Conservation (phyloP, 2,329 filamentous ascomycete species). For the Aspergillus calidoustus region DNA sequence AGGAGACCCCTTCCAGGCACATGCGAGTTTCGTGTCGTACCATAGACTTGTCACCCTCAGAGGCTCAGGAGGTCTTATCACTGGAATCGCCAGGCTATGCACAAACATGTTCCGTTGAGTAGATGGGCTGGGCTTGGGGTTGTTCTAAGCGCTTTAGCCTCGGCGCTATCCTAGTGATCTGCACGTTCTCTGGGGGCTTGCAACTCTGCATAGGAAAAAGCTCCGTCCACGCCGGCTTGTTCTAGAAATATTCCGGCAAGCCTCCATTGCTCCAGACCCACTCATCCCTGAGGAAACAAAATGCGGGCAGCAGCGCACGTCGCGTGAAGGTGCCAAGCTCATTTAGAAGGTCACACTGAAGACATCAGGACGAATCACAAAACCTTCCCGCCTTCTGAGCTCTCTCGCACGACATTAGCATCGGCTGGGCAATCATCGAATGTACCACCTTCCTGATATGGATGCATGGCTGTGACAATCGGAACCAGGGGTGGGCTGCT, state of each 20-base stretch:
- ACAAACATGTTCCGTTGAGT: neutral
- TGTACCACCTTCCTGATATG: conserved; percentile 23
- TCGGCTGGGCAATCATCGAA: conserved; percentile 5
- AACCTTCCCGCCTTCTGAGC: conserved; percentile 17
- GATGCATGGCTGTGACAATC: conserved; percentile 9
- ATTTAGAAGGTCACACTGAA: conserved; percentile 18
- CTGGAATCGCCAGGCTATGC: conserved; percentile 3
- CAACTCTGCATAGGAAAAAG: conserved; percentile 12
- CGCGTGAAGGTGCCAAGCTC: conserved; percentile 24
- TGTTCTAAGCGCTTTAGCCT: conserved; percentile 4
- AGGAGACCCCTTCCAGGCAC: conserved; percentile 9
- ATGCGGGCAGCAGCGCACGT: conserved; percentile 16
- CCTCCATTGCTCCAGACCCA: conserved; percentile 7
- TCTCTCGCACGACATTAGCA: conserved; percentile 15
- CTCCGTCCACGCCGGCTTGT: conserved; percentile 14
- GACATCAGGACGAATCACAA: conserved; percentile 14
- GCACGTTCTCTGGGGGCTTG: conserved; percentile 12
- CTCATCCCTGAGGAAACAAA: conserved; percentile 6
- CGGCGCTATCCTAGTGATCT: conserved; percentile 9
- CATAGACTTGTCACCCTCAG: neutral
- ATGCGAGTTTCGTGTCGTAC: conserved; percentile 13
- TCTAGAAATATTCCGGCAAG: conserved; percentile 19
- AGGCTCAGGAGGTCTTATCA: conserved; percentile 7
- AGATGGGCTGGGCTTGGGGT: neutral
- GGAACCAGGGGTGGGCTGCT: conserved; percentile 7